Evolutionary conservation across 2,329 filamentous ascomycete species (phyloP).

Genomic region (Diaporthe amygdali): DNA sequence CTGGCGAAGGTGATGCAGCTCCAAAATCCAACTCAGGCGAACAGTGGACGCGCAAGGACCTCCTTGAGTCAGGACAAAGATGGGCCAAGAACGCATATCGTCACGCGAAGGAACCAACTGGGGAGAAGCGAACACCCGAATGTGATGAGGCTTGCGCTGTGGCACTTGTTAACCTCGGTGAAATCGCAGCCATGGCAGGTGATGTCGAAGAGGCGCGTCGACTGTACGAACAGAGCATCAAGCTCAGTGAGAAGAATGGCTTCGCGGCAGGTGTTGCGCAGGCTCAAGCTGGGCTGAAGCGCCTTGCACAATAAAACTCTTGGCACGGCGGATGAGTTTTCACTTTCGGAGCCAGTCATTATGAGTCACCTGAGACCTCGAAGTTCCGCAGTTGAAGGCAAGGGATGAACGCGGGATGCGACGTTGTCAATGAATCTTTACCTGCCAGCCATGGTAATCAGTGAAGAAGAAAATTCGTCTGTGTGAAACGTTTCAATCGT

Average conservation of each 20-base stretch:
- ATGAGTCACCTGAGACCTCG: background rate
- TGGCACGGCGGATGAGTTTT: background rate
- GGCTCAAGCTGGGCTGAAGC: slow-evolving; percentile 54
- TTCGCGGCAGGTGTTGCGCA: slow-evolving; percentile 58
- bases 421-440: background rate
- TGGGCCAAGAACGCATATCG: slow-evolving; percentile 82
- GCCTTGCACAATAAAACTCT: slow-evolving; percentile 19
- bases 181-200: slow-evolving; percentile 79
- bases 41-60: slow-evolving; percentile 58
- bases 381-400: background rate
- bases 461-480: background rate
- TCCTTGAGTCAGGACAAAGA: slow-evolving; percentile 72
- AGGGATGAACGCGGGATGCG: background rate
- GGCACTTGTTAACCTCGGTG: slow-evolving; percentile 84
- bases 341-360: background rate
- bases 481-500: background rate
- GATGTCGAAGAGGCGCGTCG: slow-evolving; percentile 67
- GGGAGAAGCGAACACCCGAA: slow-evolving; percentile 73
- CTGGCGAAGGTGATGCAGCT: slow-evolving; percentile 21
- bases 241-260: slow-evolving; percentile 60
- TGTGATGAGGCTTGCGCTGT: slow-evolving; percentile 85
- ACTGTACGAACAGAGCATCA: slow-evolving; percentile 72
- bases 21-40: slow-evolving; percentile 25
- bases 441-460: background rate
- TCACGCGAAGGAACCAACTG: slow-evolving; percentile 68